phyloP scores from a whole-genome alignment of 1,139 yeast species.

The Saccharomyces hybrid region DNA sequence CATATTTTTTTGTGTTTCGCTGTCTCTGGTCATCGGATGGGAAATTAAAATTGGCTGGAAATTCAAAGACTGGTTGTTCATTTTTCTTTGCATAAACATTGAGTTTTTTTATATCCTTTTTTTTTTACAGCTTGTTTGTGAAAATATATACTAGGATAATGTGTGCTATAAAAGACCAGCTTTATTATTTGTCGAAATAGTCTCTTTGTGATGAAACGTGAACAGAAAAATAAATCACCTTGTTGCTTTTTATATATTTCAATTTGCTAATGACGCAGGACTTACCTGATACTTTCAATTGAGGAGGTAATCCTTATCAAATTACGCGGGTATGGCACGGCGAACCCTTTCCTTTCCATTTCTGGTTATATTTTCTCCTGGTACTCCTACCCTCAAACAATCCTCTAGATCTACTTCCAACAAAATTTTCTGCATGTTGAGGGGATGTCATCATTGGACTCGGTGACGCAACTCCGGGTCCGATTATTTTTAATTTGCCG shows the following conservation, averaged over 20 bases:
- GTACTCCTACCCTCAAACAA: background rate
- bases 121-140: no score
- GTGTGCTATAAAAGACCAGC: background rate
- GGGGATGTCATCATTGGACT: background rate
- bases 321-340: background rate
- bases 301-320: background rate
- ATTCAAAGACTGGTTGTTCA: background rate
- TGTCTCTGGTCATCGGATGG: background rate
- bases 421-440: background rate
- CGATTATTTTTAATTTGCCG: background rate
- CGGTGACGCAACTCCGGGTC: background rate
- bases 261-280: background rate
- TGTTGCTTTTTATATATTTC: background rate
- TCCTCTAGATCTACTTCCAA: background rate
- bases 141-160: background rate
- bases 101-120: background rate
- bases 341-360: background rate
- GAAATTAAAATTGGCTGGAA: background rate
- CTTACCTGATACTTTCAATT: background rate
- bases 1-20: background rate
- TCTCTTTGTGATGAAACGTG: no score
- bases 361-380: background rate
- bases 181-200: no score
- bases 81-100: background rate
- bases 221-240: background rate